Evolutionary conservation across 257 asterid species (phyloP), one percentile per base, ranked within the genome.

Genomic region (Fraxinus cuspidata): DNA sequence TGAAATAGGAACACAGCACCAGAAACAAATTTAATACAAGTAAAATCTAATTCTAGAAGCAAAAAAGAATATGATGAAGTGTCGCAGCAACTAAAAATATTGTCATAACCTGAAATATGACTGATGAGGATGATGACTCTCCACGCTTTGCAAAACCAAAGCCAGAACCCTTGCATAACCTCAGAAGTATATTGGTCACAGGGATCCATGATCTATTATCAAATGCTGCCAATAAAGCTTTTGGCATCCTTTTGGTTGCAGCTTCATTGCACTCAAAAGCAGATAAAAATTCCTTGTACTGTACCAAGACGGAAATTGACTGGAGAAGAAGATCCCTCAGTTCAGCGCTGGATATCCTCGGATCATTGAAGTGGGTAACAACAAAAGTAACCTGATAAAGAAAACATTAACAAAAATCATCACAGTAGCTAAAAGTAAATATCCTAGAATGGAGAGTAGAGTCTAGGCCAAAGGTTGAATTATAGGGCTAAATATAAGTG

Each of bases 151-250:
- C 83, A 79, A 85, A 87, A 29, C 94, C 92, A 83, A 92, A 92
- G 51, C 97, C 94, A 53, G 93, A 91, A 78, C 97, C 92, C 79
- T 92, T 94, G 87, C 96, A 92, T 78, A 94, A 78, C 70, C 96
- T 86, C 58, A 91, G 86, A 77, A 94, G 86, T 77, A 94, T 91
- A 83, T 89, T 92, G 74, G 98, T 94, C 74, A 94, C 96, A 47
- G 96, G 97, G 73, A 94, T 91, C 98, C 99, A 94, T 35, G 98
- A 92, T 85, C 99, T 85, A 86, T 87, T 89, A 81, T 92, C 98
- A 83, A 92, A 94, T 49, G 98, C 92, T 73, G 95, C 86, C 72
- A 94, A 85, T 74, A 92, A 86, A 31, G 98, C 97, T 84, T 83
- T 91, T 44, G 99, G 99, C 96, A 92, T 84, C 80, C 79, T 83